Percentiles rank a stretch among this genome's conserved stretches.
Evolutionary conservation across 768 basidiomycete species (phyloP).

Genomic region (Rhodosporidiobolus odoratus): DNA sequence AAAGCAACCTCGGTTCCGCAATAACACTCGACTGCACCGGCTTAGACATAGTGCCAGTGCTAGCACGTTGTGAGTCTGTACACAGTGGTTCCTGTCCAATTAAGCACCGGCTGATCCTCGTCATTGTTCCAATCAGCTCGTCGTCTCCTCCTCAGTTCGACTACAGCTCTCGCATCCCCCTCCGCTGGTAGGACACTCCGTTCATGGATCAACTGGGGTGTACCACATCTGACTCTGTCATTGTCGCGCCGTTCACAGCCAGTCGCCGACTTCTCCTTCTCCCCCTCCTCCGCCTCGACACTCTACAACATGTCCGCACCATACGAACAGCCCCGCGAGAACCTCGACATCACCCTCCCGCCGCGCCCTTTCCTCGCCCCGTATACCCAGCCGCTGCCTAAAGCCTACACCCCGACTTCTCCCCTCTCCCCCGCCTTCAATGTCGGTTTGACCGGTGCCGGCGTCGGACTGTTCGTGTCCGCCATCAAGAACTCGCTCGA

Average conservation of each 20-base stretch:
- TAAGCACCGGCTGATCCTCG: no score
- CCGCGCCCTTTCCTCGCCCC: constrained; percentile 38
- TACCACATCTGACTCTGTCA: no score
- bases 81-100: no score
- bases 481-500: constrained; percentile 73
- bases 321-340: constrained; percentile 21
- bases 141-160: no score
- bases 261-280: neutral
- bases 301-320: neutral
- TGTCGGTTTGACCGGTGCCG: constrained; percentile 26
- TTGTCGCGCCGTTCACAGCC: neutral
- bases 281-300: neutral
- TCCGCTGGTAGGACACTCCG: no score
- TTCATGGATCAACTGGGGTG: no score
- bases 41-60: no score
- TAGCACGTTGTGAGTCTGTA: no score
- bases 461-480: constrained; percentile 50
- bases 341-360: constrained; percentile 33
- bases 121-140: no score
- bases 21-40: no score
- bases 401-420: constrained; percentile 27
- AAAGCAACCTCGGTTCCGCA: no score
- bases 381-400: neutral
- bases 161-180: no score
- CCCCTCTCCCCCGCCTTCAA: constrained; percentile 32